phyloP scores from a whole-genome alignment of 352 stramenopile species.

The Pythium aristosporum region DNA sequence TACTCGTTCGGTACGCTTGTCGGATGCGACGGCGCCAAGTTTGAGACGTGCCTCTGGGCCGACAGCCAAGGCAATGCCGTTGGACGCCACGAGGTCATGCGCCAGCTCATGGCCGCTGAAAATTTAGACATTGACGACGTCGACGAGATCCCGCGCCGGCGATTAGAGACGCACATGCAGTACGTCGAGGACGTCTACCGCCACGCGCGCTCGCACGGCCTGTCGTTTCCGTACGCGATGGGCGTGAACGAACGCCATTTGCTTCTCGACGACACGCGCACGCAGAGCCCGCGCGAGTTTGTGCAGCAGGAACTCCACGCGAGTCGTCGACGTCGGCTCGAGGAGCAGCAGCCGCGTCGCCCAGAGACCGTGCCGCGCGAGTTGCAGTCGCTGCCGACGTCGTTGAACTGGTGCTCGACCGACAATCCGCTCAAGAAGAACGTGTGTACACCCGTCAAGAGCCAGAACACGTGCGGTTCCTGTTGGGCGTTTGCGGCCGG shows the following conservation, averaged over 20 bases:
- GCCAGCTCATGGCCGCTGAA: slow-evolving; percentile 56
- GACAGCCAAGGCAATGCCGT: slow-evolving; percentile 40
- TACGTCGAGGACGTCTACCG: slow-evolving; percentile 70
- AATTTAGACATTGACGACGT: slow-evolving; percentile 26
- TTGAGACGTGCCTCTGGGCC: slow-evolving; percentile 52
- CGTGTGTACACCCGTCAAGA: slow-evolving; percentile 76
- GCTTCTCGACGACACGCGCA: slow-evolving; percentile 42
- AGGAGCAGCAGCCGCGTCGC: slow-evolving; percentile 12
- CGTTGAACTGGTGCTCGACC: slow-evolving; percentile 73
- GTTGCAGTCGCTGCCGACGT: slow-evolving; percentile 30
- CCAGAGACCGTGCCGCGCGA: slow-evolving; percentile 11
- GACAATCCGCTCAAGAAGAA: slow-evolving; percentile 64
- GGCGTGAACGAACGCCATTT: slow-evolving; percentile 68
- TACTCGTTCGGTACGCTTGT: slow-evolving; percentile 61
- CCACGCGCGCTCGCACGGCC: slow-evolving; percentile 35
- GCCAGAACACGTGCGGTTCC: slow-evolving; percentile 76
- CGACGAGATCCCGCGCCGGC: slow-evolving; percentile 39
- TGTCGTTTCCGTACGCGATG: slow-evolving; percentile 61
- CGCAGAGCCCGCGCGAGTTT: slow-evolving; percentile 46
- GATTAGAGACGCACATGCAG: slow-evolving; percentile 56
- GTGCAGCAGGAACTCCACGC: slow-evolving; percentile 58
- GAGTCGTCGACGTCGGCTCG: slow-evolving; percentile 32
- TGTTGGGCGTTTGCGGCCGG: slow-evolving; percentile 83
- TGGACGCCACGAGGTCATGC: slow-evolving; percentile 43
- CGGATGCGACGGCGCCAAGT: slow-evolving; percentile 32